A percentile compares a stretch with the other conserved stretches of the same genome.
These are phyloP conservation scores for Colletotrichum aenigma DNA, from an alignment of 2,329 filamentous ascomycete species.

Conservation along the genomic window DNA sequence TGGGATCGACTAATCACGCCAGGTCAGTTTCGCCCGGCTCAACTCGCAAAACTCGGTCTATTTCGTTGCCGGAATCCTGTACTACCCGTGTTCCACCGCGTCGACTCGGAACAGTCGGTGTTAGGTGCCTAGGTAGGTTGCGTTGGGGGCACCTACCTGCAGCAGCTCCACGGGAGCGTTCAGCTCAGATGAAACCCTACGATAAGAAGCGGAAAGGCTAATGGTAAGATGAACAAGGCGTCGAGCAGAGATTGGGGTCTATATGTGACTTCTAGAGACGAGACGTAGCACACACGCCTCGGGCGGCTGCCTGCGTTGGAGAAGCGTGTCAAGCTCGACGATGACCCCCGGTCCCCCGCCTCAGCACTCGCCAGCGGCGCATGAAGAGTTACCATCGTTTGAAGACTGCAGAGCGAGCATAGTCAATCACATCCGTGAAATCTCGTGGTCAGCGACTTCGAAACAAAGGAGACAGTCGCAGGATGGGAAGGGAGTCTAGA, in stretches of 20 bases:
- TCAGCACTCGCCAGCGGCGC: background rate
- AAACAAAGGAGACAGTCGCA: conserved; percentile 19
- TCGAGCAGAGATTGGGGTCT: background rate
- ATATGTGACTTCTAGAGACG: conserved; percentile 1
- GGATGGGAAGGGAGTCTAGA: background rate
- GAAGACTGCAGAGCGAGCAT: background rate
- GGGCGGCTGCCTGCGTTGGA: conserved; percentile 5
- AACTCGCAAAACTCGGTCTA: background rate
- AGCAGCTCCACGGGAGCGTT: background rate
- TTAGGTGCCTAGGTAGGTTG: background rate
- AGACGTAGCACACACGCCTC: background rate
- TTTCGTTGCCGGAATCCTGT: background rate
- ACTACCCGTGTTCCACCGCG: background rate
- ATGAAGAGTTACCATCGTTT: background rate
- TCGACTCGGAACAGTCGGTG: background rate
- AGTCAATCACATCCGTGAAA: conserved; percentile 11
- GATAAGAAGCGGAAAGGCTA: background rate
- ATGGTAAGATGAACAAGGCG: background rate
- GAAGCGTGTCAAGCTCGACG: conserved; percentile 11
- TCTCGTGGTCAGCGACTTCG: background rate
- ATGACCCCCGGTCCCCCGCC: background rate
- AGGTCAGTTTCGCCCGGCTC: background rate
- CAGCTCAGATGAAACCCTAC: background rate
- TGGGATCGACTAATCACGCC: background rate
- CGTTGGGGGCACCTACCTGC: background rate